These are phyloP conservation scores for Cutaneotrichosporon daszewskae DNA, from an alignment of 1,284 basidiomycete genomes.

Conservation along the genomic window DNA sequence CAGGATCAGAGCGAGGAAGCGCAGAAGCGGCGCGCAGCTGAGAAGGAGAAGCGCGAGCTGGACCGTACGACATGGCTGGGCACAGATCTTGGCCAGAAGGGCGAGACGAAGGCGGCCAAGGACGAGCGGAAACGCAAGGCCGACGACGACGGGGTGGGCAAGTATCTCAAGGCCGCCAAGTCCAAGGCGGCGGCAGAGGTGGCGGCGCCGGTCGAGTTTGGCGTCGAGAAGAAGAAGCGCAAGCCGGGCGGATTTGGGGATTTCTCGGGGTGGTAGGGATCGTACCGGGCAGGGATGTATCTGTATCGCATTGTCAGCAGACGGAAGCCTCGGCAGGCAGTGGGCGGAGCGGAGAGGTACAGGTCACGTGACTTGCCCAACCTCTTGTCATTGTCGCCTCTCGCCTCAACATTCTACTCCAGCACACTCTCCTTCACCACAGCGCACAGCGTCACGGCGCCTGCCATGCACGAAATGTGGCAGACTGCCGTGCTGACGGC, in stretches of 20 bases:
- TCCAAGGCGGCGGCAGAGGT: conserved; percentile 3
- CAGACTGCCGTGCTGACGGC: conserved; percentile 28
- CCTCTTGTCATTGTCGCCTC: too few species aligned
- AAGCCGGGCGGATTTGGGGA: conserved; percentile 48
- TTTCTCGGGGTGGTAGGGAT: conserved; percentile 46
- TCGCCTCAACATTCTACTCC: too few species aligned
- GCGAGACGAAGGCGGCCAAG: conserved; percentile 26
- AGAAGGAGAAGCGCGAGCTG: conserved; percentile 44
- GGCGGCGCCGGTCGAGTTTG: conserved; percentile 29
- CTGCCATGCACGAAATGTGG: conserved; percentile 6
- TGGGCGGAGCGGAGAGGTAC: too few species aligned
- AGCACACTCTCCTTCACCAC: too few species aligned
- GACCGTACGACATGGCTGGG: conserved; percentile 50
- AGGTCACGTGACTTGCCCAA: too few species aligned
- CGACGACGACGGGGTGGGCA: conserved; percentile 44
- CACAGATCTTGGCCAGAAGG: conserved; percentile 45
- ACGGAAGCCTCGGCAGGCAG: too few species aligned
- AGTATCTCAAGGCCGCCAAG: conserved; percentile 38
- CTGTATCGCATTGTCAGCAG: too few species aligned
- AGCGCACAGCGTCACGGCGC: too few species aligned
- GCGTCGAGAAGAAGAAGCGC: conserved; percentile 47
- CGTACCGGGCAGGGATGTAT: too few species aligned
- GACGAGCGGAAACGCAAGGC: conserved; percentile 36
- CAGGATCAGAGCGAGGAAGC: conserved; percentile 43
- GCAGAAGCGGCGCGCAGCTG: conserved; percentile 32